Percentiles rank a stretch among this genome's conserved stretches.
phyloP scores from a whole-genome alignment of 1,284 basidiomycete genomes.

The Tetrapyrgos nigripes region DNA sequence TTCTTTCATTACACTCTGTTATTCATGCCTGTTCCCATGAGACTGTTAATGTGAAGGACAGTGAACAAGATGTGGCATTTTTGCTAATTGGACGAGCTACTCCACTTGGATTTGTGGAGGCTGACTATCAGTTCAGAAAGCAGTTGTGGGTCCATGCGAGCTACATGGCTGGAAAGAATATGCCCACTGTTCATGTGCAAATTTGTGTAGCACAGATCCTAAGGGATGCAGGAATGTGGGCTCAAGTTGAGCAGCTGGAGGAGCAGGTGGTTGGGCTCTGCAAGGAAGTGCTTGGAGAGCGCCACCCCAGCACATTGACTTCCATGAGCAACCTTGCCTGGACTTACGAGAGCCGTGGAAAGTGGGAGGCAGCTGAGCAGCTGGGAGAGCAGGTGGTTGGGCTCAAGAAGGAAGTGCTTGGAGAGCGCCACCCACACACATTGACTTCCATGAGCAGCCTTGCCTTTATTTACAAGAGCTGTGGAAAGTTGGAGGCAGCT shows the following conservation, averaged over 20 bases:
- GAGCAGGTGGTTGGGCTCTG: too few species aligned
- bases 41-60: background rate
- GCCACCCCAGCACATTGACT: too few species aligned
- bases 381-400: too few species aligned
- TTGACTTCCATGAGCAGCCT: too few species aligned
- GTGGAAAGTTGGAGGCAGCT: too few species aligned
- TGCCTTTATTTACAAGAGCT: too few species aligned
- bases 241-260: too few species aligned
- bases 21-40: background rate
- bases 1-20: background rate
- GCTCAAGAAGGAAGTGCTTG: background rate
- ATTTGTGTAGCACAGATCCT: background rate
- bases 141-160: background rate
- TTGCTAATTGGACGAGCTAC: background rate
- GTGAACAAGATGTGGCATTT: background rate
- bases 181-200: background rate
- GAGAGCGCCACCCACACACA: constrained; percentile 4
- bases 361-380: background rate
- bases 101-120: background rate
- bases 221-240: too few species aligned
- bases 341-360: background rate
- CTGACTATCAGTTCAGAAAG: background rate
- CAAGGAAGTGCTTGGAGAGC: background rate
- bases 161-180: background rate
- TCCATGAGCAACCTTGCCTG: background rate